These are phyloP conservation scores for Echinosophora koreensis DNA, from an alignment of 306 rosid genomes.

Conservation along the genomic window DNA sequence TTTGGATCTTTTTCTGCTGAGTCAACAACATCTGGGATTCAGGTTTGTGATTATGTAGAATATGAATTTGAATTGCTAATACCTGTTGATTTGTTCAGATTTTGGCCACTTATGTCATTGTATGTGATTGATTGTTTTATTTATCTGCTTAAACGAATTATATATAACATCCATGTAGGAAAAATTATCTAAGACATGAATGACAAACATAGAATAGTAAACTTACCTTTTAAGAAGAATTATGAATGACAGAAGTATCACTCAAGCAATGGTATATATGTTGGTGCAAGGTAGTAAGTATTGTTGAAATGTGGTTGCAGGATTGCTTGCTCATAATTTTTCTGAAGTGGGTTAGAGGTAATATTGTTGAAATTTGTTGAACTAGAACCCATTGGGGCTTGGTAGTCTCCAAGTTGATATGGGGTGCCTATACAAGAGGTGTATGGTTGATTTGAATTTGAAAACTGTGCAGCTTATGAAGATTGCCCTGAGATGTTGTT, in stretches of 20 bases:
- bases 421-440: no score
- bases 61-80: not conserved
- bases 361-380: no score
- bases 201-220: conserved; percentile 38
- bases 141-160: not conserved
- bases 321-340: no score
- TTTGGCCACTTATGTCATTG: conserved; percentile 11
- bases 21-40: conserved; percentile 45
- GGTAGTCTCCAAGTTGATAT: no score
- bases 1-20: conserved; percentile 56
- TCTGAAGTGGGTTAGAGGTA: no score
- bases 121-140: conserved; percentile 1
- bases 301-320: no score
- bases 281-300: conserved; percentile 31
- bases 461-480: no score
- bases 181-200: conserved; percentile 29
- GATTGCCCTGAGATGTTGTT: no score
- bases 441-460: no score
- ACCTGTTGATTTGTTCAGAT: conserved; percentile 41
- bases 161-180: not conserved
- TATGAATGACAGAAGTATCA: conserved; percentile 33
- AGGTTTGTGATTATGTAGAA: conserved; percentile 41
- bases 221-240: conserved; percentile 56
- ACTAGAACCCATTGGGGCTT: no score
- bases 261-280: conserved; percentile 34